Conservation (phyloP, 116 monocot species). For the Thalassia testudinum region DNA sequence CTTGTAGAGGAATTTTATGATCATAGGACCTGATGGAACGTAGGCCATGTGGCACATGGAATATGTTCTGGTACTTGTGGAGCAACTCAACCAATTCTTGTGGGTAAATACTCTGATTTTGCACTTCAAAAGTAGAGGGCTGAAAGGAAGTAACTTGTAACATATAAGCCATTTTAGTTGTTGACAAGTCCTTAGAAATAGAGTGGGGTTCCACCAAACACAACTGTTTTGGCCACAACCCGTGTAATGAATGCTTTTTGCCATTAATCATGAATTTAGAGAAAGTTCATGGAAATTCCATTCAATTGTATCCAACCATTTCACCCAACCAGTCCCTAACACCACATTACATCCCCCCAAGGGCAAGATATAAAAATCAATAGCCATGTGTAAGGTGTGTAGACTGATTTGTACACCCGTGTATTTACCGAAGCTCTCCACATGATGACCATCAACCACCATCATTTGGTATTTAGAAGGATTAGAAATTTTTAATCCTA, state of each 20-base stretch:
- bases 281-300: no score
- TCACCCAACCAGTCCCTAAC: not conserved
- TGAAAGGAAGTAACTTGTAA: not conserved
- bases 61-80: not conserved
- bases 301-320: no score
- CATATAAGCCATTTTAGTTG: not conserved
- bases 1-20: no score
- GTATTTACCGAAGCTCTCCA: not conserved
- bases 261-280: no score
- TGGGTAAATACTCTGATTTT: no score
- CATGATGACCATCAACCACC: not conserved
- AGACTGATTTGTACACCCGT: not conserved
- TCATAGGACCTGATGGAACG: not conserved
- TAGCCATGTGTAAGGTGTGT: not conserved
- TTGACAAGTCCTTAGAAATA: not conserved
- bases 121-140: no score
- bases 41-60: not conserved
- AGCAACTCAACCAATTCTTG: not conserved
- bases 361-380: not conserved
- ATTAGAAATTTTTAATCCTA: no score
- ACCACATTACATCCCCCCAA: not conserved
- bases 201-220: not conserved
- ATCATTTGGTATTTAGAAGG: no score
- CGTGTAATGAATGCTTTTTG: no score
- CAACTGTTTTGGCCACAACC: no score